Percentiles rank a stretch among this genome's conserved stretches.
Evolutionary conservation across 2,329 filamentous ascomycete genomes (phyloP).

Genomic region (Chaetothyriales sp.): DNA sequence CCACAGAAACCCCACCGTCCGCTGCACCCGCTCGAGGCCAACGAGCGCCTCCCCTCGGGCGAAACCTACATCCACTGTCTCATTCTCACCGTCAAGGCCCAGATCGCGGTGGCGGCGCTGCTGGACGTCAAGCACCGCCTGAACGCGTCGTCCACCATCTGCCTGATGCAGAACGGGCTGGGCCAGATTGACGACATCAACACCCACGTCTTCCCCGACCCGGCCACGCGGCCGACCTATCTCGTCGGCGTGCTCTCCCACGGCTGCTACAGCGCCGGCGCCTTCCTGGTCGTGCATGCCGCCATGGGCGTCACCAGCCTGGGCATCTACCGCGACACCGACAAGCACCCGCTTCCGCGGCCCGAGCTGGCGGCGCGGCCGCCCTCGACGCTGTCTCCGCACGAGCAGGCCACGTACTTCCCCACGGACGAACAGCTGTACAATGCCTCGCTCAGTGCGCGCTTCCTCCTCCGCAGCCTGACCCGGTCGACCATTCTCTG

Average conservation of each 20-base stretch:
- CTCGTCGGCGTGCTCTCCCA: constrained; percentile 56
- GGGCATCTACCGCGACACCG: constrained; percentile 34
- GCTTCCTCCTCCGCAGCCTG: constrained; percentile 53
- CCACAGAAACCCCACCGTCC: constrained; percentile 1
- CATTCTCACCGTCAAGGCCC: constrained; percentile 65
- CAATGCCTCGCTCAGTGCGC: constrained; percentile 24
- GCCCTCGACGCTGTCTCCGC: constrained; percentile 10
- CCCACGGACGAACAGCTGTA: constrained; percentile 16
- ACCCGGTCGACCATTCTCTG: constrained; percentile 49
- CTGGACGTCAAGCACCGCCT: constrained; percentile 53
- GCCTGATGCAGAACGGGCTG: constrained; percentile 68
- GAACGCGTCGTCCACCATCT: constrained; percentile 54
- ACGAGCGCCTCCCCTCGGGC: constrained; percentile 18
- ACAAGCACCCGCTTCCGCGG: constrained; percentile 13
- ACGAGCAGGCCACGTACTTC: constrained; percentile 14
- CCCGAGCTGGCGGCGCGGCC: constrained; percentile 7
- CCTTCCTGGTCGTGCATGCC: constrained; percentile 43
- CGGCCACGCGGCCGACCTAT: constrained; percentile 55
- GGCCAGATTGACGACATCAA: constrained; percentile 72
- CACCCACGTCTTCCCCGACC: constrained; percentile 53
- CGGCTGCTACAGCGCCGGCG: constrained; percentile 35
- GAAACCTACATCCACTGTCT: constrained; percentile 53
- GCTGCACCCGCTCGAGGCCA: constrained; percentile 9
- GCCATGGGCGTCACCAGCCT: constrained; percentile 47
- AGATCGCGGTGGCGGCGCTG: constrained; percentile 53